A percentile compares a stretch with the other conserved stretches of the same genome.
These are phyloP conservation scores for Claviceps sorghi DNA, from an alignment of 2,329 filamentous ascomycete genomes.

Conservation along the genomic window DNA sequence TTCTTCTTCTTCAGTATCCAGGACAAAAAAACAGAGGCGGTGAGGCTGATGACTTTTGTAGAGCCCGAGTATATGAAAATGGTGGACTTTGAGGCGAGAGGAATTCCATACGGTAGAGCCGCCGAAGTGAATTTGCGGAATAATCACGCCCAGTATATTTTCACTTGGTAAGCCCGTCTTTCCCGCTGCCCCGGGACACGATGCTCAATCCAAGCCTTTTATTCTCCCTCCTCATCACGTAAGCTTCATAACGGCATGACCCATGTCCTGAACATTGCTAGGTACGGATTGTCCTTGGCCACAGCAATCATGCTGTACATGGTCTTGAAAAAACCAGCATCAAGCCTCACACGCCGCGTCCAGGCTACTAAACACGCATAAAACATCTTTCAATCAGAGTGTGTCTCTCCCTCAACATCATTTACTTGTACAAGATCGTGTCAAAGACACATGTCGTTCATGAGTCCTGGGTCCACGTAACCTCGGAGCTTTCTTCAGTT, in stretches of 20 bases:
- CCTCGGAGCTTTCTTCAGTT: conserved; percentile 16
- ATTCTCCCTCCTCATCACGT: background rate
- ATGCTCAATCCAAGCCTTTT: background rate
- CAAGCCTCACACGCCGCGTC: conserved; percentile 57
- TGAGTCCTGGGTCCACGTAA: conserved; percentile 12
- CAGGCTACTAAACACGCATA: conserved; percentile 66
- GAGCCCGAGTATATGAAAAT: conserved; percentile 65
- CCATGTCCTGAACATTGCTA: conserved; percentile 21
- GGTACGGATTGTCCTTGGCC: conserved; percentile 73
- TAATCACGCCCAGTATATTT: conserved; percentile 96
- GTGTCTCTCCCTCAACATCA: background rate
- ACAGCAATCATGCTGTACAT: conserved; percentile 95
- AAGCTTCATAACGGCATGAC: background rate
- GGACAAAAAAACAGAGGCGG: background rate
- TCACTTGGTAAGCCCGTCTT: conserved; percentile 67
- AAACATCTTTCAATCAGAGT: background rate
- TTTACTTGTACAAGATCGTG: background rate
- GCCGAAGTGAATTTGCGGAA: conserved; percentile 89
- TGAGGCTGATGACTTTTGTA: conserved; percentile 17
- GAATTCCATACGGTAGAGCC: conserved; percentile 76
- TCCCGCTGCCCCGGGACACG: too few relatives aligned
- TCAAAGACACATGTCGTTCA: background rate
- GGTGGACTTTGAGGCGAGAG: conserved; percentile 62
- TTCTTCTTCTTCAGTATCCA: background rate
- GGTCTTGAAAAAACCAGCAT: conserved; percentile 75